Evolutionary conservation across 2,329 filamentous ascomycete species (phyloP), one percentile per base, ranked within the genome.

Genomic region (Didymellaceae sp.): DNA sequence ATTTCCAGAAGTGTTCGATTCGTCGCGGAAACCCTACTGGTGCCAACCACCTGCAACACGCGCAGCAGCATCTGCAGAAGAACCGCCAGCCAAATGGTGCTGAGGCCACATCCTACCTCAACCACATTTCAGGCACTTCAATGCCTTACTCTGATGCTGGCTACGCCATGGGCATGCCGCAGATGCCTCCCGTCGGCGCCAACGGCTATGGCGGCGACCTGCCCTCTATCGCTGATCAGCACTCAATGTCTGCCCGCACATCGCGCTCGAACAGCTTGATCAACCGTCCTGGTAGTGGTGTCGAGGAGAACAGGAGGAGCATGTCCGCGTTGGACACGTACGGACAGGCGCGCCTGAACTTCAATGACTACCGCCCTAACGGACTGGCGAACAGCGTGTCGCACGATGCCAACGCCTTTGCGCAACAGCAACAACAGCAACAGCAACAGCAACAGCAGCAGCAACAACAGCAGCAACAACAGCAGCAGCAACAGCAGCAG

Each of bases 1-100:
- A 99, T 78, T 99, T 97, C 78, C 92, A 97, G 76, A 99, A 99
- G 80, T 99, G 94, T 79, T 97, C 94, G 30, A 91, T 97, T 60
- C 87, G 94, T 67, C 88, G 94, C 71, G 94, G 94, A 51, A 97
- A 97, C 77, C 93, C 94, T 45, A 96, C 91, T 13, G 92, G 92
- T 64, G 91, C 91, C 57, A 96, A 90, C 70, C 94, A 99, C 78
- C 77, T 99, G 75, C 95, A 92, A 63, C 91, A 97, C 76, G 90
- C 91, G 26, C 89, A 93, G 75, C 89, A 90, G 59, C 90, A 95
- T 75, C 82, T 94, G 68, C 93, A 91, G 80, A 92, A 91, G 78
- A 73, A 72, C 51, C 58, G 71, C 21, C 58, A 62, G 47, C 66
- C 68, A 25, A 67, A 51, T 33, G 62, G 62, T 41, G 61, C 65